These are phyloP conservation scores for Fusarium cyanostomum DNA, from an alignment of 2,329 filamentous ascomycete genomes.

Conservation along the genomic window DNA sequence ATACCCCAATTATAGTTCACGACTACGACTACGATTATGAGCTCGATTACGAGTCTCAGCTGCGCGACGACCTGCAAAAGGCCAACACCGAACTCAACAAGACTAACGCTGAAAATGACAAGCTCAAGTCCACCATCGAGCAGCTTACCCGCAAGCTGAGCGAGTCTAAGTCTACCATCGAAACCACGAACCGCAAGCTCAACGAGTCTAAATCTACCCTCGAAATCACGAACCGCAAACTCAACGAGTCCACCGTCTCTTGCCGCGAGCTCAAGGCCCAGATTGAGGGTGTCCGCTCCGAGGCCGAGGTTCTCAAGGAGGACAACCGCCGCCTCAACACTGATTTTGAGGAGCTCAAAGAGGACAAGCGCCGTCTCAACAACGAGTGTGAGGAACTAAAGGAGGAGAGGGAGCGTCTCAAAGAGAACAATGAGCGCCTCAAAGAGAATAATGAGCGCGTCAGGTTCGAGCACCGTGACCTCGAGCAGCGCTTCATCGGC, in stretches of 20 bases:
- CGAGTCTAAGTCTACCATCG: constrained; percentile 37
- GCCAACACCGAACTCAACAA: constrained; percentile 44
- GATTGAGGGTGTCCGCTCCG: constrained; percentile 39
- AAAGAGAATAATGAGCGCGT: constrained; percentile 41
- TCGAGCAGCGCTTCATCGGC: constrained; percentile 40
- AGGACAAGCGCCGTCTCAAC: constrained; percentile 42
- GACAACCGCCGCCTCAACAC: constrained; percentile 41
- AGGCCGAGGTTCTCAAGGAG: constrained; percentile 40
- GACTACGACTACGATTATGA: constrained; percentile 41
- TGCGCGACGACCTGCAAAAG: constrained; percentile 43
- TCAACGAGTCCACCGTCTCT: constrained; percentile 30
- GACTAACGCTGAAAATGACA: constrained; percentile 42
- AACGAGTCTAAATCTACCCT: constrained; percentile 39
- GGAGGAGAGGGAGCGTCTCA: constrained; percentile 31
- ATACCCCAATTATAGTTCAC: constrained; percentile 22
- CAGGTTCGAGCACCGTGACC: constrained; percentile 44
- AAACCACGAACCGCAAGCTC: constrained; percentile 42
- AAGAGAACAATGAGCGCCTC: neutral
- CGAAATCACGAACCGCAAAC: constrained; percentile 30
- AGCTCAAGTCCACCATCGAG: constrained; percentile 43
- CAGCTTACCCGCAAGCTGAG: constrained; percentile 45
- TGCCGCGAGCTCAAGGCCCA: constrained; percentile 42
- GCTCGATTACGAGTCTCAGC: constrained; percentile 34
- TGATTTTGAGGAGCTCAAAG: constrained; percentile 39
- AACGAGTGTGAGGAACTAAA: constrained; percentile 40